Base-by-base conservation (phyloP, 2,329 filamentous ascomycete species). In the Penicillium freii region DNA sequence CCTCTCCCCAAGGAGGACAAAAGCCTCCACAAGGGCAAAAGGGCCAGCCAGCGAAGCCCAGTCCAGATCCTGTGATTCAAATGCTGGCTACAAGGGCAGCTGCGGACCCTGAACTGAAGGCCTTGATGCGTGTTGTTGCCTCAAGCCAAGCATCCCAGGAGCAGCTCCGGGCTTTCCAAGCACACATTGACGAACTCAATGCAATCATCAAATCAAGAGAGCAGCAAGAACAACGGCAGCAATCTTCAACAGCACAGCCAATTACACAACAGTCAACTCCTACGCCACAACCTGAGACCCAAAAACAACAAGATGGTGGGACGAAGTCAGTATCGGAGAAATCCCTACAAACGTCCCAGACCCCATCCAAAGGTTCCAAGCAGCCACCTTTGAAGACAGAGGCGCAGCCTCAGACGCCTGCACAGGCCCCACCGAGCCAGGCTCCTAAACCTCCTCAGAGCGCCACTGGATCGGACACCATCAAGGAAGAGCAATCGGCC, bases 51-150 rank as follows among this genome's bases (percentile, higher is more conserved):
- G 67, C 72, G 6, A 78, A 79, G 61, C 73, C 76, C 6, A 79
- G 76, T 46, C 73, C 77, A 10, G 79, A 81, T 58, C 79, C 79
- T 9, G 79, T 81, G 36, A 81, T 81, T 60, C 79, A 81, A 56
- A 80, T 81, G 78, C 70, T 81, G 47, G 79, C 79, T n/a, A 80
- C 78, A 9, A 72, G 78, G 59, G 79, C 79, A 25, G 78, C 79
- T 5, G 74, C 77, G 10, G 77, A 81, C 59, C 76, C 76, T 5
- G 76, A 79, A 47, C 65, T 81, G 36, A 81, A 81, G 61, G 77
- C 77, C 5, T 64, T 81, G 62, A 81, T 81, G 79, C 74, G 78
- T 57, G 73, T 81, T 17, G 79, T 81, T 27, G 79, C 79, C 4
- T 78, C 77, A 6, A 80, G 78, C 56, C 75, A 79, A 61, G 79